These are phyloP conservation scores for Corylus avellana DNA, from an alignment of 306 rosid species.

Conservation along the genomic window DNA sequence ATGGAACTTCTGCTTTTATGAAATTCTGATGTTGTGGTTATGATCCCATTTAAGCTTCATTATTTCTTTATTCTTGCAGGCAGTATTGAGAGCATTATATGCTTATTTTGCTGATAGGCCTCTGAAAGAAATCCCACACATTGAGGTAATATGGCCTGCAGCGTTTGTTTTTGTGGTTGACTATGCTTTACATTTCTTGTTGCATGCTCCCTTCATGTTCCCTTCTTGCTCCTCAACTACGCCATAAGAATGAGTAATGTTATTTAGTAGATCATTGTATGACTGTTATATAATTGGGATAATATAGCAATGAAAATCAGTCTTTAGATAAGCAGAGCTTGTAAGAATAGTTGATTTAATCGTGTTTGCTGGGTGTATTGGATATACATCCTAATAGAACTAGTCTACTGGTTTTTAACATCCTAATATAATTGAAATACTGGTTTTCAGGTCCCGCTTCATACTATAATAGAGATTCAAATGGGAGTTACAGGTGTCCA, in stretches of 20 bases:
- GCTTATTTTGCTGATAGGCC: slow-evolving; percentile 99
- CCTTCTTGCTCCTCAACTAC: not conserved
- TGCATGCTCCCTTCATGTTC: not conserved
- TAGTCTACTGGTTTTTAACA: slow-evolving; percentile 18
- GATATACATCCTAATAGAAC: not conserved
- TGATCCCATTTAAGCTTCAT: slow-evolving; percentile 16
- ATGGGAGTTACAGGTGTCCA: slow-evolving; percentile 98
- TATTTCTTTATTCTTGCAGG: slow-evolving; percentile 50
- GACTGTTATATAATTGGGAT: too few species aligned
- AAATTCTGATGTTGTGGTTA: slow-evolving; percentile 9
- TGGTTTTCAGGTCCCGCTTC: slow-evolving; percentile 83
- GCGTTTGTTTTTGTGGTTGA: not conserved
- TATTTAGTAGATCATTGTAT: too few species aligned
- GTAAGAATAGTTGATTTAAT: too few species aligned
- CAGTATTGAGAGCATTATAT: slow-evolving; percentile 94
- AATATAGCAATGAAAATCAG: too few species aligned
- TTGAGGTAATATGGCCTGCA: slow-evolving; percentile 59
- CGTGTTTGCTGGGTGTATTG: not conserved
- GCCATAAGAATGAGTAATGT: not conserved
- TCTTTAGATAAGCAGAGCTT: too few species aligned
- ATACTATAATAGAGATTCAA: slow-evolving; percentile 95
- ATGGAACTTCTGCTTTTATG: slow-evolving; percentile 7
- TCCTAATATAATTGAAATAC: slow-evolving; percentile 3
- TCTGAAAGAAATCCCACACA: slow-evolving; percentile 89
- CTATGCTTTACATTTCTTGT: not conserved